Evolutionary conservation across 495 filamentous ascomycete genomes (phyloP).

Genomic region (Penicillium atrosanguineum): DNA sequence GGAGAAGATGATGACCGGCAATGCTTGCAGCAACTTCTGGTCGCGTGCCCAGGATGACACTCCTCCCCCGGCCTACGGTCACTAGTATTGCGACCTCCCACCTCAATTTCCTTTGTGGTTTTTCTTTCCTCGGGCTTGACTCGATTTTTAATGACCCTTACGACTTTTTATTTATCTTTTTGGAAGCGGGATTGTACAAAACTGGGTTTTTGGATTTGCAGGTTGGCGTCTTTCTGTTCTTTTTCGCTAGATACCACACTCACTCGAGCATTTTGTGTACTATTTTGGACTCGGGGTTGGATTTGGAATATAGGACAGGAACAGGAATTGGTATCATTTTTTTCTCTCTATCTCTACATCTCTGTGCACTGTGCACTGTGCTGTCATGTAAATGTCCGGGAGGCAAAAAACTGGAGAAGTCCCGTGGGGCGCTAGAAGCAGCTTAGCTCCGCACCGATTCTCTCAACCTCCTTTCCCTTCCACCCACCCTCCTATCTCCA

Average conservation of each 20-base stretch:
- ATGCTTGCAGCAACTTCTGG: constrained; percentile 40
- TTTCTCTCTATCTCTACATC: background rate
- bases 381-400: background rate
- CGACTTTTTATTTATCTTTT: constrained; percentile 26
- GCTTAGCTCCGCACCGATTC: constrained; percentile 31
- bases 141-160: constrained; percentile 36
- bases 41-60: constrained; percentile 38
- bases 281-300: constrained; percentile 8
- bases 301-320: constrained; percentile 9
- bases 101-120: constrained; percentile 8
- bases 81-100: constrained; percentile 26
- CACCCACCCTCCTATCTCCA: constrained; percentile 15
- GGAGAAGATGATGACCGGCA: constrained; percentile 49
- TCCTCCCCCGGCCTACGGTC: constrained; percentile 47
- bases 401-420: constrained; percentile 21
- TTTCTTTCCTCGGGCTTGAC: constrained; percentile 25
- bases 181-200: constrained; percentile 30
- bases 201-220: constrained; percentile 14
- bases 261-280: constrained; percentile 17
- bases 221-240: constrained; percentile 20
- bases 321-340: background rate
- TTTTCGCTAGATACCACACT: constrained; percentile 30
- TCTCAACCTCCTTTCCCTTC: constrained; percentile 32
- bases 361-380: background rate
- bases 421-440: constrained; percentile 26